These are phyloP conservation scores for Candida oleophila DNA, from an alignment of 805 yeast species.

Conservation along the genomic window DNA sequence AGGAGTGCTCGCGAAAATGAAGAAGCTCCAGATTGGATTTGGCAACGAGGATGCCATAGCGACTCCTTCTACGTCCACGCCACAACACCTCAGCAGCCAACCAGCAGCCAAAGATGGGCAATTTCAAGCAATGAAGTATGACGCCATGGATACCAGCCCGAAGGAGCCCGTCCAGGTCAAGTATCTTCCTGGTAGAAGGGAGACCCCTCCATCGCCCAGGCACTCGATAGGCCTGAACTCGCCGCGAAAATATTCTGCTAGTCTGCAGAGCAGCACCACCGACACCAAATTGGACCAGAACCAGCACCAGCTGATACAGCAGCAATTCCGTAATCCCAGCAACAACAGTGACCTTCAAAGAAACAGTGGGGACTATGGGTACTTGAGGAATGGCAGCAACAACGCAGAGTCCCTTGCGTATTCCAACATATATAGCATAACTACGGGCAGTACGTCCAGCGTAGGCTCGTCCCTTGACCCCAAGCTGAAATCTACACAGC, in stretches of 20 bases:
- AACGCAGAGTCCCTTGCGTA: not conserved
- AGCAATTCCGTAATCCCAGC: not conserved
- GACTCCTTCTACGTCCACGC: too few species aligned
- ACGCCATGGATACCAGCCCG: slow-evolving; percentile 19
- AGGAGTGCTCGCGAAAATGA: not conserved
- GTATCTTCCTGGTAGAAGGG: slow-evolving; percentile 21
- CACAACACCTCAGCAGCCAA: too few species aligned
- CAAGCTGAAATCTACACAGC: slow-evolving; percentile 1
- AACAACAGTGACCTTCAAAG: slow-evolving; percentile 2
- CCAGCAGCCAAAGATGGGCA: slow-evolving; percentile 7
- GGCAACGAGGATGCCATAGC: not conserved
- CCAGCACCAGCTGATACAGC: slow-evolving; percentile 5
- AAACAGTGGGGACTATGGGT: not conserved
- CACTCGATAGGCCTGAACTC: slow-evolving; percentile 2
- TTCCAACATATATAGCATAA: not conserved
- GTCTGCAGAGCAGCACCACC: slow-evolving; percentile 6
- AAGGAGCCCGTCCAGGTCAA: slow-evolving; percentile 31
- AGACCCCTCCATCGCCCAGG: not conserved
- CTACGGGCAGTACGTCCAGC: slow-evolving; percentile 1
- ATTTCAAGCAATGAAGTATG: slow-evolving; percentile 41
- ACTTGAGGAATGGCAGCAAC: not conserved
- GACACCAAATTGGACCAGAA: not conserved
- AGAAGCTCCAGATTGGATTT: not conserved
- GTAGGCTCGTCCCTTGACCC: slow-evolving; percentile 3
- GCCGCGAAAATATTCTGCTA: slow-evolving; percentile 5